Evolutionary conservation across 1,284 basidiomycete species (phyloP), one percentile per base, ranked within the genome.

Genomic region (Cutaneotrichosporon cutaneum): DNA sequence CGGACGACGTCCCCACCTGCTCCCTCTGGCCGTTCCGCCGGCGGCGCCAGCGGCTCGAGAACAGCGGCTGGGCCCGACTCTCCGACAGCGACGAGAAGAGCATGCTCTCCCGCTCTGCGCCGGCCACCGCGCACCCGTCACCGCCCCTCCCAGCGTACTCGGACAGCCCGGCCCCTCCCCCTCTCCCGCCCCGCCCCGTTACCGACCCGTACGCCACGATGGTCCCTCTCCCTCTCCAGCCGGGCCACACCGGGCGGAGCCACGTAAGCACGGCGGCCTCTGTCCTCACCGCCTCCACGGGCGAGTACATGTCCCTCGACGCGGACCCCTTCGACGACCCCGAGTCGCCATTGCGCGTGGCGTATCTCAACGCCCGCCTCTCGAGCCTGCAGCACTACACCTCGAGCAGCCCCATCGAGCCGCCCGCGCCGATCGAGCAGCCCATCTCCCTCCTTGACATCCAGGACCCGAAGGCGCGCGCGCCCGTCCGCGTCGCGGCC

Each of bases 301-400:
- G n/a, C 22, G 52, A 54, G 14, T 54, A 54, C 52, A 54, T 54
- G 52, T 39, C 33, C 4, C 52, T 54, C 14, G 52, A 54, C 35
- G 22, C 52, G 35, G 52, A 54, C 35, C 52, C 52, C 2, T 54
- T 39, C 52, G 52, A 54, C 35, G 52, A 54, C 52, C 35, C 52
- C 33, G 52, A 54, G 52, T 39, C 33, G 3, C 52, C 52, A 35
- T 35, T 35, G 11, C 52, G 52, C 35, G 22, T 54, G 16, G 52
- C 33, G 22, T 54, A 54, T 35, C 13, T 54, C 21, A 54, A 36
- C 35, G 21, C 52, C 21, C 52, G 52, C 22, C 52, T 54, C 33
- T n/a, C 52, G 22, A 26, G 13, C 3, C 21, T 54, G 0, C 35
- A 35, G 35, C 22, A 39, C 11, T 36, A 54, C 22, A 39, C 52